phyloP scores from a whole-genome alignment of 805 yeast genomes.

The Tetrapisispora fleetii region DNA sequence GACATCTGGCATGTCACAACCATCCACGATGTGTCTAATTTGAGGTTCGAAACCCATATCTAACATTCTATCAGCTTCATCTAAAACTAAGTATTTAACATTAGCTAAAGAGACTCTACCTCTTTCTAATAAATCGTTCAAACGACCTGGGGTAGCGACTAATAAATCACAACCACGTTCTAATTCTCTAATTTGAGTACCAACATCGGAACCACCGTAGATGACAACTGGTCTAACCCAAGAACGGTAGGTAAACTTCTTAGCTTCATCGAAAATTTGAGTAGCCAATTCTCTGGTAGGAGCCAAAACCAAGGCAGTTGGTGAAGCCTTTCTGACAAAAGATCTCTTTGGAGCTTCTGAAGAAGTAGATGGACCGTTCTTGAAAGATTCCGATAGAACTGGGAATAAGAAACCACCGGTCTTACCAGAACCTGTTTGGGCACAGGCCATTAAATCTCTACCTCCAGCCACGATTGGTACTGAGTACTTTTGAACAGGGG shows the following conservation, averaged over 20 bases:
- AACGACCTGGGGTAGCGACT: constrained; percentile 99
- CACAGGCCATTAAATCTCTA: constrained; percentile 94
- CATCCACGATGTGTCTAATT: constrained; percentile 95
- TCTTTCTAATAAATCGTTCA: constrained; percentile 90
- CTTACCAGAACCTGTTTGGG: constrained; percentile 98
- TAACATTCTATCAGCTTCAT: constrained; percentile 99
- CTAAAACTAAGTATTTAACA: constrained; percentile 88
- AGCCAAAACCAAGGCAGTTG: constrained; percentile 91
- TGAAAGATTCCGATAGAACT: constrained; percentile 82
- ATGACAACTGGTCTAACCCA: constrained; percentile 96
- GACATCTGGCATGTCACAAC: constrained; percentile 94
- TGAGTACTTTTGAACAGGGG: constrained; percentile 93
- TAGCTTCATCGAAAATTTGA: constrained; percentile 91
- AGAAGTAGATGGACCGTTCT: constrained; percentile 69
- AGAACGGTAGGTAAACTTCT: constrained; percentile 88
- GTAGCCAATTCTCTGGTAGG: constrained; percentile 99
- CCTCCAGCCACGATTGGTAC: constrained; percentile 83
- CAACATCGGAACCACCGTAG: constrained; percentile 97
- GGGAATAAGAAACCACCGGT: constrained; percentile 99
- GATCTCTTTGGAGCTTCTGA: constrained; percentile 31
- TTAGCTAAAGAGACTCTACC: constrained; percentile 83
- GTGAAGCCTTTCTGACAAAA: constrained; percentile 72
- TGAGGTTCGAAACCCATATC: constrained; percentile 99
- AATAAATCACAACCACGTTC: constrained; percentile 90
- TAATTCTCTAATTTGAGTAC: constrained; percentile 76